Base-by-base conservation (phyloP, 2,329 filamentous ascomycete species). In the Alternaria rosae region DNA sequence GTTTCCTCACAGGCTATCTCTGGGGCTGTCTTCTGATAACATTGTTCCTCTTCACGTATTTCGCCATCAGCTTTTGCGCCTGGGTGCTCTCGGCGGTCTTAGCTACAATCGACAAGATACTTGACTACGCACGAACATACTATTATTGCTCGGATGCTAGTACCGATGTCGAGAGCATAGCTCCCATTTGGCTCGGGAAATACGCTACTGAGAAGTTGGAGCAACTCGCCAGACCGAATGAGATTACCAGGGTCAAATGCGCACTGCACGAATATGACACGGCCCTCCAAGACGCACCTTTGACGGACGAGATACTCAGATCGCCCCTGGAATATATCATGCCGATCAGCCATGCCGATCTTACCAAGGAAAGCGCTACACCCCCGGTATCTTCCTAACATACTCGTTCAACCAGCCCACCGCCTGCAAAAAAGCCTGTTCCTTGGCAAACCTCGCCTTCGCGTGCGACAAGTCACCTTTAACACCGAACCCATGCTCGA, bases 391-490 rank as follows among this genome's bases (percentile, higher is more conserved):
- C 44, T 70, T 63, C 76, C 82, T 82, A 64, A 91, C 76, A 76
- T 86, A 83, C 78, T 89, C 83, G 68, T 91, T 85, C 69, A 96
- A 93, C 92, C 92, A 96, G 54, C 83, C 77, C 54, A 93, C 84
- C 35, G 92, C 92, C 83, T 95, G 92, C 66, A 85, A 73, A 76
- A 95, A 95, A 6, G 92, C 92, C 80, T 91, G 88, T 81, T 96
- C 91, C 85, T 92, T 94, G 38, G 91, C 89, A 71, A 86, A 94
- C 77, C 86, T 88, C 73, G 86, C 78, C 47, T 82, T 66, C 76
- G 84, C 85, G 65, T 88, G 84, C 63, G 72, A 84, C 30, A 85
- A 61, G 74, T 95, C 91, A 26, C 84, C 85, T 57, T 92, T 87
- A 3, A 93, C 89, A 9, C 89, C 84, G 72, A 95, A 97, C 0